Evolutionary conservation across 164 flowering plant genomes (phyloP), one percentile per base, ranked within the genome.

Genomic region (Sextonia rubra): DNA sequence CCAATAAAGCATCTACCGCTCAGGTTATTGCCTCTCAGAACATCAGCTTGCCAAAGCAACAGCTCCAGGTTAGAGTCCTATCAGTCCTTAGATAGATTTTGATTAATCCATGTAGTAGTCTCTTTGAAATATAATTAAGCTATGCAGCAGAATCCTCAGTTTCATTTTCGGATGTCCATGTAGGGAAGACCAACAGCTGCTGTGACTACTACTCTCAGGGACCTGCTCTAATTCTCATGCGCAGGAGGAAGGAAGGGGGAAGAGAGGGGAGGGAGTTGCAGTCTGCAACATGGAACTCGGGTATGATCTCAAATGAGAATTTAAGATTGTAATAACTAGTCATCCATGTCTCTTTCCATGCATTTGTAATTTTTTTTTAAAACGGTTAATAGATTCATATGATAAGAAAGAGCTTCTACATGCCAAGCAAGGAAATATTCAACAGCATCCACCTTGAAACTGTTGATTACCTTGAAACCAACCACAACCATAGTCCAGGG

Each of bases 131-230:
- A 37, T 37, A 9, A 3, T 37, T 37, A 37, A 5, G 11, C 44
- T 4, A 37, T 37, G 44, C 8, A 37, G 44, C 8, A n/a, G n/a
- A 37, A 37, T 7, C 44, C 44, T 37, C 44, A 37, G 11, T 8
- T 9, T 37, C 44, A 37, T 37, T 37, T 37, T 37, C 11, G 11
- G 9, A 0, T 37, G 44, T 37, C 30, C 62, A 26, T 69, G 76
- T 52, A 77, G 74, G 77, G 32, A 70, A 77, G 37, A 77, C 23
- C 74, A 70, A 71, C 24, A 32, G 49, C 64, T 20, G 69, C 60
- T 25, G 77, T n/a, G 55, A 71, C 69, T 30, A 76, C 71, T 47
- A 70, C 74, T 27, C 80, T 77, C 29, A 74, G 71, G 69, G 80
- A 77, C 66, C 66, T 74, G 52, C 69, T 77, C 37, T 72, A 63